Conservation (phyloP, 352 stramenopile species). For the Pythium oligandrum region DNA sequence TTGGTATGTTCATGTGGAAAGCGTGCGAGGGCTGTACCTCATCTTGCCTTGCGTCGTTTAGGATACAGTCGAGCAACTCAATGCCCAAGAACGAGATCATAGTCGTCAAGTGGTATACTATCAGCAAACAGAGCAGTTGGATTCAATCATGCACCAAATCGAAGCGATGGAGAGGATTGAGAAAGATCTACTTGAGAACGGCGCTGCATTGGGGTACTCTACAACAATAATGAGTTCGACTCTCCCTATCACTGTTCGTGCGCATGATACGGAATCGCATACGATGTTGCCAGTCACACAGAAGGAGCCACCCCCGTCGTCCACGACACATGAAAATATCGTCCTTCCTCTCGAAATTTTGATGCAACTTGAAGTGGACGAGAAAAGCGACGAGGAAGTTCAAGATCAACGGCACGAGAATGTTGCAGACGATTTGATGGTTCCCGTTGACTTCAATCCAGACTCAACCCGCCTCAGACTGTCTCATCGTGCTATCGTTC, state of each 20-base stretch:
- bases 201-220: slow-evolving; percentile 24
- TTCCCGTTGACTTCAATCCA: too few relatives aligned
- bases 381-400: background rate
- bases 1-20: slow-evolving; percentile 25
- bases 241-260: slow-evolving; percentile 31
- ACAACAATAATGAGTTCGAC: background rate
- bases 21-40: background rate
- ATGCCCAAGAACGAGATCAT: slow-evolving; percentile 40
- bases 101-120: slow-evolving; percentile 19
- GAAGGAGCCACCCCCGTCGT: too few relatives aligned
- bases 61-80: slow-evolving; percentile 58
- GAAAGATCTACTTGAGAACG: slow-evolving; percentile 29
- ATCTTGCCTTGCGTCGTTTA: slow-evolving; percentile 11
- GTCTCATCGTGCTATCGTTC: too few relatives aligned
- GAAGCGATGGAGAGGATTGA: slow-evolving; percentile 42
- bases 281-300: too few relatives aligned
- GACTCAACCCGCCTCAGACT: too few relatives aligned
- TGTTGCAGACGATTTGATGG: too few relatives aligned
- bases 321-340: too few relatives aligned
- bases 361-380: slow-evolving; percentile 33
- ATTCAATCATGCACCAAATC: slow-evolving; percentile 47
- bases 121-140: slow-evolving; percentile 30
- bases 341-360: slow-evolving; percentile 3
- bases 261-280: background rate
- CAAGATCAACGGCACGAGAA: too few relatives aligned